Conservation (phyloP, 108 stramenopile genomes). For the Cyclotella baltica region DNA sequence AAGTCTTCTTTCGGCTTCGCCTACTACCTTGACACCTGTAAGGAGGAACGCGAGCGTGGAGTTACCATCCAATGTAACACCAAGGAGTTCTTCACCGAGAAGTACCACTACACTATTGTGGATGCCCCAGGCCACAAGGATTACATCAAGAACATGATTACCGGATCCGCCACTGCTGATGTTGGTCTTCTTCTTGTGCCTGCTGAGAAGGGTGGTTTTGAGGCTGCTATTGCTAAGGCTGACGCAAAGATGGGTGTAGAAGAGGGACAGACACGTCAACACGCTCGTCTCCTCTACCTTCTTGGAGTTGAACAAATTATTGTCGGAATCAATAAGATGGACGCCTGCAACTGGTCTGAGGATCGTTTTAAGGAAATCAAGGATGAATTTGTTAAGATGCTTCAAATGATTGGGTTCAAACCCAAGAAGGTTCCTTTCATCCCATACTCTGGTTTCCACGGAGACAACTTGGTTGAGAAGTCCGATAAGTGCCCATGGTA, state of each 20-base stretch:
- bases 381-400: constrained; percentile 85
- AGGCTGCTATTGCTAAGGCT: constrained; percentile 89
- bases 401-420: constrained; percentile 82
- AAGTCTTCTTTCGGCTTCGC: constrained; percentile 85
- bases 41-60: constrained; percentile 85
- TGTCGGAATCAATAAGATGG: constrained; percentile 87
- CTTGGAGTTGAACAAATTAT: constrained; percentile 80
- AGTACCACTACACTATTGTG: constrained; percentile 85
- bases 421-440: constrained; percentile 87
- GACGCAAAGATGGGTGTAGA: constrained; percentile 80
- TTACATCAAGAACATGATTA: constrained; percentile 91
- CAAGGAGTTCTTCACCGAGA: constrained; percentile 87
- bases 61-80: constrained; percentile 86
- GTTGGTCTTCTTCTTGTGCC: constrained; percentile 82
- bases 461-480: constrained; percentile 77
- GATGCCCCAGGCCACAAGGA: constrained; percentile 87
- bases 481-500: constrained; percentile 79
- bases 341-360: constrained; percentile 73
- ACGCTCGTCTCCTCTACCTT: constrained; percentile 82
- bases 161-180: constrained; percentile 82
- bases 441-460: constrained; percentile 82
- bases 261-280: constrained; percentile 83
- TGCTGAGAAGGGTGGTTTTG: constrained; percentile 89
- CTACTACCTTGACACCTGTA: constrained; percentile 85
- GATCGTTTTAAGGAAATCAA: constrained; percentile 80